Base-by-base conservation (phyloP, 1,139 yeast species). In the Yamadazyma taylorii region DNA sequence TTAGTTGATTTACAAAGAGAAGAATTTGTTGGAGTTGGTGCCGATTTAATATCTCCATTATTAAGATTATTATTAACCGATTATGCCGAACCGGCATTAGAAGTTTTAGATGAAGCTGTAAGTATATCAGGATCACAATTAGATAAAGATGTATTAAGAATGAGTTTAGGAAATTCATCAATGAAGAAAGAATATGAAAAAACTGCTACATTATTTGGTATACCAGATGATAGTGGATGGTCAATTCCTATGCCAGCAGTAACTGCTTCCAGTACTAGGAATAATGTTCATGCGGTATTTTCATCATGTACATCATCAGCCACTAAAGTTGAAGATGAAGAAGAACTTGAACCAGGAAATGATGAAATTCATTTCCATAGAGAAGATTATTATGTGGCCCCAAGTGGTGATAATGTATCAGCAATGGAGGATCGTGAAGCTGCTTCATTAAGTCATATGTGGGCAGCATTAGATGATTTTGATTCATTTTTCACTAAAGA, bases 181-280 rank as follows among this genome's bases (percentile, higher is more conserved):
- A 70, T 85, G 52, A 78, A 84, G 50, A 86, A 85, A 46, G 95
- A 87, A 49, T 85, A 84, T 52, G 96, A 86, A 48, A 81, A 79
- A 48, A 83, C 95, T 1, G 92, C 95, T 0, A 88, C 97, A 0
- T 66, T 92, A 38, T 94, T 89, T 67, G 98, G 98, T 12, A 82
- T 90, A 16, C 98, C 98, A 0, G 96, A 89, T 42, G 96, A 87
- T n/a, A 81, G 83, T 55, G 99, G 99, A 1, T 94, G 99, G 99
- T 83, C 97, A 0, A 81, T 94, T 34, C 95, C 97, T 2, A 85
- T 86, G 92, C 96, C 97, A 0, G 86, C 90, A 0, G 79, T 86
- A 24, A 83, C 95, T 0, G 88, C 97, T 0, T 84, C 95, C 0
- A 78, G 85, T 10, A 87, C 97, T 0, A 69, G 97, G 46, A 87